A percentile compares a stretch with the other conserved stretches of the same genome.
These are phyloP conservation scores for Chaetomium cochliodes DNA, from an alignment of 495 filamentous ascomycete species.

Conservation along the genomic window DNA sequence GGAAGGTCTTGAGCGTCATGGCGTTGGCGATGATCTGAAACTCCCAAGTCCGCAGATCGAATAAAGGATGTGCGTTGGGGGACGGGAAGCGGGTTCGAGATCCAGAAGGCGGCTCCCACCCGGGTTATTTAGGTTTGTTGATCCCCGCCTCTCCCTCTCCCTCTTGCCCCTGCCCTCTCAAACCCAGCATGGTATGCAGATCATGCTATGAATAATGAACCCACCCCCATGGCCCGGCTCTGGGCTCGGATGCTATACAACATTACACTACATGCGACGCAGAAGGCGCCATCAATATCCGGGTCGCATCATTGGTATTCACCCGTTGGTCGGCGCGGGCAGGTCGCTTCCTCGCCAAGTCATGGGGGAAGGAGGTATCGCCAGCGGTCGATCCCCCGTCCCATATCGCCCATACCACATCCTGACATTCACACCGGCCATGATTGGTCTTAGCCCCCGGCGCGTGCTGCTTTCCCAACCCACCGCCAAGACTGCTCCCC, in stretches of 20 bases:
- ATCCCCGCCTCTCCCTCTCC: not conserved
- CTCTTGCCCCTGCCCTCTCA: not conserved
- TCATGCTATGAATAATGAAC: not conserved
- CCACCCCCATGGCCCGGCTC: not conserved
- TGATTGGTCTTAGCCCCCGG: conserved; percentile 13
- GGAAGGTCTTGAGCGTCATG: conserved; percentile 33
- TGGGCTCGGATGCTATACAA: not conserved
- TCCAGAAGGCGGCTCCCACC: not conserved
- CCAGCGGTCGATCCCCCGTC: conserved; percentile 1
- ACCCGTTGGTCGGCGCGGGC: conserved; percentile 18
- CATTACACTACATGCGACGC: not conserved
- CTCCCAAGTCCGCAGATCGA: not conserved
- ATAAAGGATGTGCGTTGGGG: not conserved
- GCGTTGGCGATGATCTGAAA: conserved; percentile 7
- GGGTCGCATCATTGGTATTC: conserved; percentile 2
- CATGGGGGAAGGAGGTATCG: conserved; percentile 6
- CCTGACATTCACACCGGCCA: not conserved
- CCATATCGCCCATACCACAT: conserved; percentile 13
- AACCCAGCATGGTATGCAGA: not conserved
- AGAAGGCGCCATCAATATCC: conserved; percentile 10
- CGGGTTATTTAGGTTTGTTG: conserved; percentile 1
- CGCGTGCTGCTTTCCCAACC: not conserved
- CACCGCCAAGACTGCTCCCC: conserved; percentile 24
- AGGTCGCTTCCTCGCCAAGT: conserved; percentile 7
- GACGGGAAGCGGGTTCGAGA: not conserved